Evolutionary conservation across 345 rosid genomes (phyloP), one percentile per base, ranked within the genome.

Genomic region (Combretum micranthum): DNA sequence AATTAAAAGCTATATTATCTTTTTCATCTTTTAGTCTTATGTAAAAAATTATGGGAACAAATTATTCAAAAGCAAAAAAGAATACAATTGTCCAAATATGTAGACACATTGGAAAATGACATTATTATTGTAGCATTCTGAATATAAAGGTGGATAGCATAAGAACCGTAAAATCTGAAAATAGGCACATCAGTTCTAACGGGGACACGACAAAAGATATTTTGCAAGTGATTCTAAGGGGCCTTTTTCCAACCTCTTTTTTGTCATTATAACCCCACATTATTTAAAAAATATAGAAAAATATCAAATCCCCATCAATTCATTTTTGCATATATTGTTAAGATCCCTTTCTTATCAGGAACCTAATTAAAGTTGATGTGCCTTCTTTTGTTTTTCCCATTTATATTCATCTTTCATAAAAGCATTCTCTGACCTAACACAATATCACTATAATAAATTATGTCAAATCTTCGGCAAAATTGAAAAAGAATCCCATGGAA

Each of bases 121-220:
- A 32, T 32, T 32, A 32, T 32, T 5, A 32, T 32, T 32, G 39
- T 5, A 32, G 1, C 1, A 32, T 32, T 9, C 39, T 32, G 9
- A 32, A 32, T 32, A 32, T 32, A 26, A 37, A 47, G 42, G 53
- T 46, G 54, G 49, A 15, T 50, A 12, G 17, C 57, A n/a, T 53
- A 42, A 57, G 60, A 62, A 53, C 55, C 32, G 44, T 15, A 54
- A 44, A 54, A 54, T 54, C 57, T 54, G 19, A 21, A 10, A 20
- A 15, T 18, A 50, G 57, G 55, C 59, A 44, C 50, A 54, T 61
- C 47, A 61, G 57, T 59, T 58, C 72, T 55, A 75, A 60, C 61
- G 52, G 53, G 42, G 67, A 77, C 60, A 64, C 57, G 53, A 61
- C 65, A 67, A 18, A 44, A 45, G 47, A 51, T 53, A 53, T 43